Evolutionary conservation across 108 stramenopile species (phyloP).

Genomic region (Fistulifera solaris): DNA sequence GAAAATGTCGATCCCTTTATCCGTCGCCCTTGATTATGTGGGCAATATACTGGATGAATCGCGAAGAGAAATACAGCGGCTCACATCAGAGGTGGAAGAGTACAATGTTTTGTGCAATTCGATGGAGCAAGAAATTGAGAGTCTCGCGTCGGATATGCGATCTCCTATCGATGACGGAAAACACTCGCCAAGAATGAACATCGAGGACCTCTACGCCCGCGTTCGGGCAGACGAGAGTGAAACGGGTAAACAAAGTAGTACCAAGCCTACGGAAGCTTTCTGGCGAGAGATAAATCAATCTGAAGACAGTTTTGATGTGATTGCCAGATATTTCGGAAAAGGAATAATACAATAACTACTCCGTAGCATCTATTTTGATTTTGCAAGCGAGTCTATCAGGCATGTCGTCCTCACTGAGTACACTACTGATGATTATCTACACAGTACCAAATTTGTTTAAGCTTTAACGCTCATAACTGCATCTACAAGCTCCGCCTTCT

Average conservation of each 20-base stretch:
- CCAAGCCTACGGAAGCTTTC: slow-evolving; percentile 53
- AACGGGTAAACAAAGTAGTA: slow-evolving; percentile 17
- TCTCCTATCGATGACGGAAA: background rate
- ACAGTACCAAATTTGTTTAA: background rate
- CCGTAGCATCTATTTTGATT: too few relatives aligned
- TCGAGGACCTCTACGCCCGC: slow-evolving; percentile 66
- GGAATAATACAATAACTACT: slow-evolving; percentile 34
- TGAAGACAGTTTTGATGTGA: slow-evolving; percentile 65
- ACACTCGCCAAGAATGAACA: slow-evolving; percentile 25
- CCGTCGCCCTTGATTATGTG: slow-evolving; percentile 77
- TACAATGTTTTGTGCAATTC: slow-evolving; percentile 67
- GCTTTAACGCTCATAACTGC: slow-evolving; percentile 3
- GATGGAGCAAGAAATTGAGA: slow-evolving; percentile 69
- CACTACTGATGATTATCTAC: too few relatives aligned
- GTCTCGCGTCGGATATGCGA: slow-evolving; percentile 21
- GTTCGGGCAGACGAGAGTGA: slow-evolving; percentile 22
- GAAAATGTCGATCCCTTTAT: slow-evolving; percentile 49
- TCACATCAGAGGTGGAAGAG: slow-evolving; percentile 68
- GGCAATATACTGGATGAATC: slow-evolving; percentile 71
- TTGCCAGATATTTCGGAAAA: slow-evolving; percentile 61
- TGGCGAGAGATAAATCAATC: slow-evolving; percentile 78
- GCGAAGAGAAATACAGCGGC: slow-evolving; percentile 41
- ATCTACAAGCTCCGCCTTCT: slow-evolving; percentile 19
- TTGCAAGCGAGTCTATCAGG: too few relatives aligned
- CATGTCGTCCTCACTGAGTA: too few relatives aligned